phyloP scores from a whole-genome alignment of 2,329 filamentous ascomycete genomes.

The Monosporascus sp. region DNA sequence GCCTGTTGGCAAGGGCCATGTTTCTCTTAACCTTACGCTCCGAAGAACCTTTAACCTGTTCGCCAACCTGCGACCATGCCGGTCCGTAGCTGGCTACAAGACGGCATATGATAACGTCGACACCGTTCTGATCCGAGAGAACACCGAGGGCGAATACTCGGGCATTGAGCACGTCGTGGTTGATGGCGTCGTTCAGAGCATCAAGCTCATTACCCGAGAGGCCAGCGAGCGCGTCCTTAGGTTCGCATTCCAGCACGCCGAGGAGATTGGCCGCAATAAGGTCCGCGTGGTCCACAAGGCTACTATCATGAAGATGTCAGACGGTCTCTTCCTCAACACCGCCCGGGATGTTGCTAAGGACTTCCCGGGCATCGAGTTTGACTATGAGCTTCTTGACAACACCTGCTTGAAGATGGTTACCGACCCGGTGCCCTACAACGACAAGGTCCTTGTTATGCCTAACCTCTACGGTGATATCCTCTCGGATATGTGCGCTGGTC shows the following conservation, averaged over 20 bases:
- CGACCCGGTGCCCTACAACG: conserved; percentile 93
- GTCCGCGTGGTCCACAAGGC: conserved; percentile 99
- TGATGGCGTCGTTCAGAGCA: conserved; percentile 96
- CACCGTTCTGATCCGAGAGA: conserved; percentile 97
- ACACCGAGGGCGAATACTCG: conserved; percentile 99
- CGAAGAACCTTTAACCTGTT: conserved; percentile 99
- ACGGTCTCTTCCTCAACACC: conserved; percentile 92
- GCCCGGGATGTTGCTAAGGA: conserved; percentile 86
- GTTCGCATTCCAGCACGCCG: conserved; percentile 97
- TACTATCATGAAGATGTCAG: conserved; percentile 99
- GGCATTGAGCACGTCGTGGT: conserved; percentile 98
- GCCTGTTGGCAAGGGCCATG: conserved; percentile 96
- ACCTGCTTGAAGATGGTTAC: conserved; percentile 98
- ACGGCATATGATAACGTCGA: conserved; percentile 97
- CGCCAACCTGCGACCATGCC: conserved; percentile 97
- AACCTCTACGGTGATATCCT: conserved; percentile 99
- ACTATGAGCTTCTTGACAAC: conserved; percentile 97
- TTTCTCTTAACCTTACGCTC: conserved; percentile 97
- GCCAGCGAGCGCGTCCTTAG: conserved; percentile 93
- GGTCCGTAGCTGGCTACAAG: conserved; percentile 95
- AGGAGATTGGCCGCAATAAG: conserved; percentile 90
- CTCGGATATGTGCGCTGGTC: conserved; percentile 97
- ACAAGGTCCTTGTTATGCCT: conserved; percentile 97
- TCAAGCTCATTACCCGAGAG: conserved; percentile 97
- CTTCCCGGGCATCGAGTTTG: conserved; percentile 92